These are phyloP conservation scores for Naematelia encephala DNA, from an alignment of 768 basidiomycete genomes.

Conservation along the genomic window DNA sequence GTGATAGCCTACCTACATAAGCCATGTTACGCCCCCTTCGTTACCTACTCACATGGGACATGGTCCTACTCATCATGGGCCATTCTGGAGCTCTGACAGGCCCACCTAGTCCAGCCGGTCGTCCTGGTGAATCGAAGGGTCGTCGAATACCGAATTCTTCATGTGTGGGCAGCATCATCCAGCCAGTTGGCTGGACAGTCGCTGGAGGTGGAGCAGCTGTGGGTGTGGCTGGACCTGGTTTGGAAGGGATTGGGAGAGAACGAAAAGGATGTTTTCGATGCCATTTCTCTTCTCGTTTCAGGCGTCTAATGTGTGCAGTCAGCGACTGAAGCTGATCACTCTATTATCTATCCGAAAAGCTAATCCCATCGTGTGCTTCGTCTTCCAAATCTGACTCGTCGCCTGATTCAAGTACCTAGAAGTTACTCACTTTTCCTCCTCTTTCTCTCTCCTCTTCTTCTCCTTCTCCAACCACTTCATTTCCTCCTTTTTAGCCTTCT, in stretches of 20 bases:
- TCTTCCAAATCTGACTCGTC: no score
- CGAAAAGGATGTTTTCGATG: constrained; percentile 17
- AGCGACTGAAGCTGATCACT: not conserved
- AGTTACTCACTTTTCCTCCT: constrained; percentile 25
- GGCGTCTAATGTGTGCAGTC: constrained; percentile 9
- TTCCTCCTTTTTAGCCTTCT: constrained; percentile 14
- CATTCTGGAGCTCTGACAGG: constrained; percentile 23
- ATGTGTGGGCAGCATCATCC: constrained; percentile 31
- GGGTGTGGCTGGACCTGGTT: not conserved
- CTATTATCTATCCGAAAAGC: not conserved
- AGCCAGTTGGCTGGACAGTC: constrained; percentile 3
- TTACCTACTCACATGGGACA: constrained; percentile 45
- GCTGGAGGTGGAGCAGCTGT: not conserved
- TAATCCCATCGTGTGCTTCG: no score
- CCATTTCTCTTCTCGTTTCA: constrained; percentile 19
- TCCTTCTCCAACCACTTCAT: constrained; percentile 15
- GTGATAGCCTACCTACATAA: constrained; percentile 20
- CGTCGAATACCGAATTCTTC: constrained; percentile 42
- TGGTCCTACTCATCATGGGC: constrained; percentile 48
- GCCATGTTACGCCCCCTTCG: no score
- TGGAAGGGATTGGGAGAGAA: constrained; percentile 15
- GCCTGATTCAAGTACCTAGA: no score
- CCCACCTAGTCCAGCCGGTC: constrained; percentile 15
- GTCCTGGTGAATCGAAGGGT: constrained; percentile 38
- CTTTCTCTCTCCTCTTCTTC: constrained; percentile 15